Conservation (phyloP, 768 basidiomycete genomes). For the Coprinopsis sp. region DNA sequence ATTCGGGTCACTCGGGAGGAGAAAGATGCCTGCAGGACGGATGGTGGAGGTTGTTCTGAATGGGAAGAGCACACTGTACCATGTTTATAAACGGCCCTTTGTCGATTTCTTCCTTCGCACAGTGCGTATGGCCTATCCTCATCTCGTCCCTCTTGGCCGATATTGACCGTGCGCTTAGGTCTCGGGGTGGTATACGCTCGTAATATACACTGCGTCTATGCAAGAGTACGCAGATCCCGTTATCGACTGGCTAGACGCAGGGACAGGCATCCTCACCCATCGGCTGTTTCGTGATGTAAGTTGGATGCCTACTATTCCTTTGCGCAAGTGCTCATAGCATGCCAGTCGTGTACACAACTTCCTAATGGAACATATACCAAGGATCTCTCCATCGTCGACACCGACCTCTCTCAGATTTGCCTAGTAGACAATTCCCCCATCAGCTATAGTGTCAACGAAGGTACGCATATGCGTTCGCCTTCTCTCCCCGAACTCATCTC, state of each 20-base stretch:
- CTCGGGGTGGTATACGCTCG: conserved; percentile 96
- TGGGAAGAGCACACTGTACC: conserved; percentile 87
- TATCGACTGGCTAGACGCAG: conserved; percentile 98
- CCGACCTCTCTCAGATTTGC: conserved; percentile 89
- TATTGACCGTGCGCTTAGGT: conserved; percentile 48
- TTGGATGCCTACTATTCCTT: conserved; percentile 7
- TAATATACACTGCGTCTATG: conserved; percentile 99
- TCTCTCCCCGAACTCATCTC: not conserved
- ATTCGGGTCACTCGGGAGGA: conserved; percentile 43
- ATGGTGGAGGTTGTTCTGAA: conserved; percentile 91
- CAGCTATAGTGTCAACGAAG: conserved; percentile 89
- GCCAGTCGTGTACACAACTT: conserved; percentile 86
- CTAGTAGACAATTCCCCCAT: conserved; percentile 95
- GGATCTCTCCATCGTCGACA: conserved; percentile 81
- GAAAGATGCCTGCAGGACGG: conserved; percentile 70
- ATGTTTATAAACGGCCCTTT: conserved; percentile 97
- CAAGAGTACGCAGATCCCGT: conserved; percentile 99
- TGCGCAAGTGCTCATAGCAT: conserved; percentile 6
- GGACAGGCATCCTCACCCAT: conserved; percentile 83
- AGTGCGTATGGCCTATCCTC: conserved; percentile 14
- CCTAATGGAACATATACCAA: conserved; percentile 95
- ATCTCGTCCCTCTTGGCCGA: not conserved
- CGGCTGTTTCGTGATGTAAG: conserved; percentile 89
- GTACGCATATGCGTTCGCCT: conserved; percentile 43
- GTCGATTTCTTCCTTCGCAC: conserved; percentile 61